Base-by-base conservation (phyloP, 2,329 filamentous ascomycete species). In the Setomelanomma holmii region DNA sequence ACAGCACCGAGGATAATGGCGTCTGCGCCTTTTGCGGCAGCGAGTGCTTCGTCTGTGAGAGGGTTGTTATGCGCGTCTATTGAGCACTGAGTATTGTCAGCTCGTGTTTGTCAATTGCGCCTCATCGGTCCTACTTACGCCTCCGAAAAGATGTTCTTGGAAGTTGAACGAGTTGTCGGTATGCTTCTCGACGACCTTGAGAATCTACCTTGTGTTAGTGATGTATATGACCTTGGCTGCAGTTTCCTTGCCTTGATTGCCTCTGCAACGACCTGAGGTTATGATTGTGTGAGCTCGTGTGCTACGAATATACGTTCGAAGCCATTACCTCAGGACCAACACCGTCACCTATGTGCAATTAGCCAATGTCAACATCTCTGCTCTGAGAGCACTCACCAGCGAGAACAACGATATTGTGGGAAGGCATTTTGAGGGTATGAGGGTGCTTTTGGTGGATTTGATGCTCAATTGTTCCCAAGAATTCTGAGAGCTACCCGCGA, bases 1-100 rank as follows among this genome's bases (percentile, higher is more conserved):
- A 98, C 96, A 64, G 93, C 91, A 63, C 93, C 93, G 48, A 98
- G 87, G 53, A 98, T 87, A 54, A 98, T 89, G 34, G 93, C 93
- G 76, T 96, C 89, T 59, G 93, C 92, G 45, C 84, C 81, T 77
- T 96, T 93, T 63, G 91, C 92, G 30, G 91, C 92, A 12, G 80
- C 79, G 66, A 98, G 89, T 56, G 92, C 91, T 68, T 89, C 86
- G 65, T 95, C 87, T 46, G 92, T 96, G 56, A 98, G 81, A 23
- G 93, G 87, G 23, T 80, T 84, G 66, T 91, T 90, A 69, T 86
- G 86, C 16, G 86, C 87, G 70, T 97, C 88, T 77, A 98, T 97
- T 41, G 93, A 97, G 75, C 87, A 89, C 92, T 96, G 42, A 21
- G 35, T 20, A 24, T 16, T 35, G 53, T 63, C 40, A 61, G 35